Evolutionary conservation across 2,329 filamentous ascomycete species (phyloP).

Genomic region (Ophiocordyceps unilateralis): DNA sequence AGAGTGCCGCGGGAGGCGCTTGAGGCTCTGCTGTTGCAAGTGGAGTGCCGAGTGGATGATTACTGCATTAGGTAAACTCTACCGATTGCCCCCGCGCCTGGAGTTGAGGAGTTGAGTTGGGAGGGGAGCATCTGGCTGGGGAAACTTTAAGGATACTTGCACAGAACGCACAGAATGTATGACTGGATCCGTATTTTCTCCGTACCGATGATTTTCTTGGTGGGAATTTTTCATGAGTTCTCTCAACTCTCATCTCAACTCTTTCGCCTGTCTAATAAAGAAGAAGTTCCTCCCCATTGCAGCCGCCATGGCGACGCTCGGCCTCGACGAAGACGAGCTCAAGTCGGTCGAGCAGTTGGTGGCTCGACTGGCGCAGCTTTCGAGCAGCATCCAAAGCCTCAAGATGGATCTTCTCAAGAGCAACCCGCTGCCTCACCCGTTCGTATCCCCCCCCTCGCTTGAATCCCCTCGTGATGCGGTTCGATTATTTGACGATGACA

Average conservation of each 20-base stretch:
- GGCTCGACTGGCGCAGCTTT: slow-evolving; percentile 49
- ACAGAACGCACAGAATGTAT: not conserved
- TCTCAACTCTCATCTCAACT: not conserved
- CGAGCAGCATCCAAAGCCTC: slow-evolving; percentile 49
- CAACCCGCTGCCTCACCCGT: slow-evolving; percentile 53
- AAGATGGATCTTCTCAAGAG: slow-evolving; percentile 41
- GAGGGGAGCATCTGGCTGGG: not conserved
- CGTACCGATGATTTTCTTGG: too few species aligned
- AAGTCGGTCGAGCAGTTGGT: slow-evolving; percentile 56
- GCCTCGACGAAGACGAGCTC: slow-evolving; percentile 39
- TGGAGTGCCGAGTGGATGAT: too few species aligned
- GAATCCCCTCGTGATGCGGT: too few species aligned
- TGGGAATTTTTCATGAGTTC: not conserved
- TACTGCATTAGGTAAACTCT: too few species aligned
- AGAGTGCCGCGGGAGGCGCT: too few species aligned
- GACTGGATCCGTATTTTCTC: not conserved
- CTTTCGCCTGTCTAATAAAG: too few species aligned
- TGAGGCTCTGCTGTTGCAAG: too few species aligned
- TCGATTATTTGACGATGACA: too few species aligned
- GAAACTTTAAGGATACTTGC: not conserved
- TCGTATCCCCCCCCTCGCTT: slow-evolving; percentile 7
- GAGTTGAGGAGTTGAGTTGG: not conserved
- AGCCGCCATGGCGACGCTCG: slow-evolving; percentile 30
- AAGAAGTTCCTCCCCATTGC: too few species aligned
- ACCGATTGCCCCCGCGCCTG: too few species aligned